Base-by-base conservation (phyloP, 371 early-diverging fungal species). In the Umbelopsis sp. region DNA sequence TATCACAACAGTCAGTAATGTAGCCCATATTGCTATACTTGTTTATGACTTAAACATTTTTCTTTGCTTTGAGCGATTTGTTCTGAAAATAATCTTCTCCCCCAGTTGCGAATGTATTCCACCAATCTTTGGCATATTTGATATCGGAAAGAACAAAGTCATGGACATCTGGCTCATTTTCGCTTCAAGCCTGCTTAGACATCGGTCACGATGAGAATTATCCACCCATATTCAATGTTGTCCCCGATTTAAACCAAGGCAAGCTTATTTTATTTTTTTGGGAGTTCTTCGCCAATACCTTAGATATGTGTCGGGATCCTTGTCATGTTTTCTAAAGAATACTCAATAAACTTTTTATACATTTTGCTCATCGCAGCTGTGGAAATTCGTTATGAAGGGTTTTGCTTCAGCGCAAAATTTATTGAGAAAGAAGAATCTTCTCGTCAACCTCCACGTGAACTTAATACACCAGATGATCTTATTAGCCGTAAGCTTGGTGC, bases 241-340 rank as follows among this genome's bases (percentile, higher is more conserved):
- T 75, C 8, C 78, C 78, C 6, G 76, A 78, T 24, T 68, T 74
- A 12, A 69, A 75, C 11, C 74, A 78, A 77, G 71, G 77, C 74
- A 70, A 52, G n/a, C 35, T 64, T 51, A 57, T 16, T 53, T 38
- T 67, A 6, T 63, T 63, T 16, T 63, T 11, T 37, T 63, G 11
- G 9, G 63, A 35, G 41, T 12, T 7, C 12, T 4, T 12, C 41
- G 10, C 38, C 38, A 38, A 4, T 10, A 41, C 12, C 41, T 12
- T 41, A 41, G 12, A 5, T 41, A 12, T 41, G 41, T 41, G 2
- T 12, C 12, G 41, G 2, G 41, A 0, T 0, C 7, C 7, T 12
- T 12, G 41, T 41, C 12, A 12, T 41, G 41, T 41, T 41, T 41
- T 41, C 7, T 41, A 12, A 10, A 10, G 41, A 41, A 41, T 7